phyloP scores from a whole-genome alignment of 306 rosid genomes.

The Prinsepia uniflora region DNA sequence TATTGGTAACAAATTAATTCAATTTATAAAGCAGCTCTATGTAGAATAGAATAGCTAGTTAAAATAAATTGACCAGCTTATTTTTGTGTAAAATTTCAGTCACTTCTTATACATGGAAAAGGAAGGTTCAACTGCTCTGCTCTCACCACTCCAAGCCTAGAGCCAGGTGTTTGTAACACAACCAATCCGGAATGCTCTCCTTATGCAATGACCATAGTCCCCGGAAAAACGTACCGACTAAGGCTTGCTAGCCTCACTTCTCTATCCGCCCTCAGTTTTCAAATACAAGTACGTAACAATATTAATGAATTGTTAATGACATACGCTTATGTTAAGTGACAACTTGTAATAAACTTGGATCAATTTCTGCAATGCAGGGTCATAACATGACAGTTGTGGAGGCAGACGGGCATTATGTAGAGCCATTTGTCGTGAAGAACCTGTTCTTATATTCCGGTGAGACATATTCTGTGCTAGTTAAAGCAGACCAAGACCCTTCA shows the following conservation, averaged over 20 bases:
- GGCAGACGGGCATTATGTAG: conserved; percentile 89
- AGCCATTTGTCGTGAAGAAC: conserved; percentile 69
- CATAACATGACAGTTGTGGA: conserved; percentile 91
- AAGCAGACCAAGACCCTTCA: conserved; percentile 63
- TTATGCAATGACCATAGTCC: conserved; percentile 43
- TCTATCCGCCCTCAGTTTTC: conserved; percentile 77
- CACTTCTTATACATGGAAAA: conserved; percentile 79
- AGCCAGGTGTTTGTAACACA: conserved; percentile 41
- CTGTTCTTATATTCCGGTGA: conserved; percentile 82
- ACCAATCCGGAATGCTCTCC: conserved; percentile 64
- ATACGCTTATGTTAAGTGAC: not conserved
- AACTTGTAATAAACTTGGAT: not conserved
- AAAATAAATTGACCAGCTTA: not conserved
- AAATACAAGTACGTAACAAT: conserved; percentile 54
- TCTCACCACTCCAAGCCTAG: conserved; percentile 27
- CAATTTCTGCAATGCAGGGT: conserved; percentile 43
- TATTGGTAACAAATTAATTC: no score
- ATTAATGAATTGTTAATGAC: no score
- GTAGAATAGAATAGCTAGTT: no score
- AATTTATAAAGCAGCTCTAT: no score
- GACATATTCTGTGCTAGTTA: conserved; percentile 77
- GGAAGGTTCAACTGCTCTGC: conserved; percentile 72
- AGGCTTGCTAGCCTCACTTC: conserved; percentile 66
- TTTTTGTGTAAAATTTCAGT: conserved; percentile 35
- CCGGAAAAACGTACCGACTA: conserved; percentile 65